A percentile compares a stretch with the other conserved stretches of the same genome.
These are phyloP conservation scores for Pezicula rhizophila DNA, from an alignment of 2,329 filamentous ascomycete genomes.

Conservation along the genomic window DNA sequence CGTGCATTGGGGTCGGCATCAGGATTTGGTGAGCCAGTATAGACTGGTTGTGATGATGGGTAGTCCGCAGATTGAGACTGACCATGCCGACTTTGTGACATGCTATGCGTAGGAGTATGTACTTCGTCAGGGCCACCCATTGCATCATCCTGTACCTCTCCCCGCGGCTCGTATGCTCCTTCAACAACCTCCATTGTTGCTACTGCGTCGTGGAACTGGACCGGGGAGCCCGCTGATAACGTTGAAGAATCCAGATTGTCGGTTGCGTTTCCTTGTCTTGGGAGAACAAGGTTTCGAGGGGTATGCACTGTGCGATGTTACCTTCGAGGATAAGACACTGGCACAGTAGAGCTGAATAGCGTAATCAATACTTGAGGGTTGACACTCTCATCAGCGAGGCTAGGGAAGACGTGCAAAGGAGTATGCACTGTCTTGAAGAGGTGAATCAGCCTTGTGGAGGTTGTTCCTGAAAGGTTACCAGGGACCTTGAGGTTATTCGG, in stretches of 20 bases:
- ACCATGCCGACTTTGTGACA: conserved; percentile 17
- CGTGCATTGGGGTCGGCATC: conserved; percentile 22
- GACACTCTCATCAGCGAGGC: conserved; percentile 11
- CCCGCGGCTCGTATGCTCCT: conserved; percentile 30
- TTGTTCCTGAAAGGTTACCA: conserved; percentile 4
- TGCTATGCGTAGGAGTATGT: conserved; percentile 24
- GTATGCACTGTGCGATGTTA: background rate
- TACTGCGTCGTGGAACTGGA: conserved; percentile 47
- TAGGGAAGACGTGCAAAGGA: background rate
- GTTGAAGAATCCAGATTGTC: conserved; percentile 48
- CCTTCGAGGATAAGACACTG: background rate
- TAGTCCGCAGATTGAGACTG: conserved; percentile 29
- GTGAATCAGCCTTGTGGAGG: background rate
- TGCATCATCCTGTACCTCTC: conserved; percentile 22
- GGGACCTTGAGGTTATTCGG: conserved; percentile 22
- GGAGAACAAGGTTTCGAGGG: conserved; percentile 8
- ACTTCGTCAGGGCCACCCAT: conserved; percentile 24
- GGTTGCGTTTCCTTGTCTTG: conserved; percentile 5
- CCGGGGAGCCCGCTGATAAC: conserved; percentile 41
- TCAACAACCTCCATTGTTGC: conserved; percentile 42
- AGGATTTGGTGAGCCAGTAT: conserved; percentile 20
- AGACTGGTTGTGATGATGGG: conserved; percentile 20
- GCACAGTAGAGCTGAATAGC: conserved; percentile 7
- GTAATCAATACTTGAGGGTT: conserved; percentile 15
- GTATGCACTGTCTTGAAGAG: conserved; percentile 1